A percentile compares a stretch with the other conserved stretches of the same genome.
phyloP scores from a whole-genome alignment of 2,329 filamentous ascomycete species.

The Huntiella decipiens region DNA sequence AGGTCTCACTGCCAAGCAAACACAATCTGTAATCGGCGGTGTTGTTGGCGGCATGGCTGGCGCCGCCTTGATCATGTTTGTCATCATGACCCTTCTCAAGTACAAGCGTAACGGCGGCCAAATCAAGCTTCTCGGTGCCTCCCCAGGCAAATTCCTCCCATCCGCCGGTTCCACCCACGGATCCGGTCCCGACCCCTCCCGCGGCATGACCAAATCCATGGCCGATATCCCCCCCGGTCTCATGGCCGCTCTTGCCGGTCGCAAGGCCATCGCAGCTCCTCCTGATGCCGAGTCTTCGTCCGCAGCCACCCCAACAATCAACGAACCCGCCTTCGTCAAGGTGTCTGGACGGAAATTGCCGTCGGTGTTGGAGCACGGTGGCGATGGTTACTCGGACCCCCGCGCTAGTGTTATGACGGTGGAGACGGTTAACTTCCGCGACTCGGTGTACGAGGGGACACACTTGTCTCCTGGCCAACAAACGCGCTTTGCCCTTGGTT shows the following conservation, averaged over 20 bases:
- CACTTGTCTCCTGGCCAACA: slow-evolving; percentile 15
- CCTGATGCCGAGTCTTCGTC: slow-evolving; percentile 12
- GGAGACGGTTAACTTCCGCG: slow-evolving; percentile 11
- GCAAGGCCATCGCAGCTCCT: slow-evolving; percentile 9
- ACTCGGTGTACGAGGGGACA: slow-evolving; percentile 18
- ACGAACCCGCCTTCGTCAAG: slow-evolving; percentile 42
- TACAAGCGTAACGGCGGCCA: slow-evolving; percentile 34
- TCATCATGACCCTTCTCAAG: slow-evolving; percentile 33
- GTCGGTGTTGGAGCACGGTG: slow-evolving; percentile 41
- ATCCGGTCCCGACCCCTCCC: slow-evolving; percentile 1
- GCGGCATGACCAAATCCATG: slow-evolving; percentile 1
- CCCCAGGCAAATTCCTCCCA: slow-evolving; percentile 14
- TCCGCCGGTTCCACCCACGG: slow-evolving; percentile 14
- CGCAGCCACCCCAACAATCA: slow-evolving; percentile 16
- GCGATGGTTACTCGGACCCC: slow-evolving; percentile 41
- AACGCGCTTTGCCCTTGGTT: slow-evolving; percentile 31
- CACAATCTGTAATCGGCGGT: slow-evolving; percentile 28
- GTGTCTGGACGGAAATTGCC: slow-evolving; percentile 46
- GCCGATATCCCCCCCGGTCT: slow-evolving; percentile 1
- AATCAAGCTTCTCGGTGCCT: slow-evolving; percentile 24
- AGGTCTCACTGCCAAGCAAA: slow-evolving; percentile 10
- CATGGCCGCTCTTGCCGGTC: slow-evolving; percentile 9
- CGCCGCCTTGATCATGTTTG: slow-evolving; percentile 33
- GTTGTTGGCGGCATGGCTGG: slow-evolving; percentile 40
- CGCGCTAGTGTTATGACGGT: slow-evolving; percentile 25